Percentiles rank a stretch among this genome's conserved stretches.
Evolutionary conservation across 2,329 filamentous ascomycete genomes (phyloP).

Genomic region (Sporothrix pseudoabietina): DNA sequence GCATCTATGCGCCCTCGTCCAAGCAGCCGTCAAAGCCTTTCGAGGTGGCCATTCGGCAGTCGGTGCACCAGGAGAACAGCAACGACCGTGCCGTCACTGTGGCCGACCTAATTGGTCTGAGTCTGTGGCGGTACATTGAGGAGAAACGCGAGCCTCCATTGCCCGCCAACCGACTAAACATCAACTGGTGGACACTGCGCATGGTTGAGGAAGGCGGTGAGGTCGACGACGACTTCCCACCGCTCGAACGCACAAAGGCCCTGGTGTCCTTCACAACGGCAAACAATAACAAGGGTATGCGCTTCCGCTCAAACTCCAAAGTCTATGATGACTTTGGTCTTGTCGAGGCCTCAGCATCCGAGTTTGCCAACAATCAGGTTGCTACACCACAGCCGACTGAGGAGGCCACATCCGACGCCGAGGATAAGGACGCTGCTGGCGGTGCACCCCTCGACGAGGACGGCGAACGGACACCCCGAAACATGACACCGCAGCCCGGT

Average conservation of each 20-base stretch:
- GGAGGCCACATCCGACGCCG: slow-evolving; percentile 43
- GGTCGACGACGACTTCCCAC: slow-evolving; percentile 82
- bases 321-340: slow-evolving; percentile 83
- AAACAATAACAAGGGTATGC: slow-evolving; percentile 66
- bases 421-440: not conserved
- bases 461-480: slow-evolving; percentile 46
- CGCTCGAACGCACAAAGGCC: slow-evolving; percentile 71
- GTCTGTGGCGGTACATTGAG: slow-evolving; percentile 75
- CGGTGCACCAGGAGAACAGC: slow-evolving; percentile 63
- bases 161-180: slow-evolving; percentile 66
- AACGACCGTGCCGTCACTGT: slow-evolving; percentile 66
- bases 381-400: slow-evolving; percentile 67
- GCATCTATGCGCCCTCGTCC: slow-evolving; percentile 75
- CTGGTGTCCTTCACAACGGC: slow-evolving; percentile 80
- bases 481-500: slow-evolving; percentile 49
- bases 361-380: slow-evolving; percentile 69
- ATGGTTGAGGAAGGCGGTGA: slow-evolving; percentile 86
- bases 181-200: slow-evolving; percentile 79
- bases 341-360: slow-evolving; percentile 68
- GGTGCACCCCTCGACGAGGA: slow-evolving; percentile 25
- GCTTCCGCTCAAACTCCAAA: slow-evolving; percentile 71
- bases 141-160: slow-evolving; percentile 72
- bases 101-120: slow-evolving; percentile 78
- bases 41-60: slow-evolving; percentile 71
- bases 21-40: slow-evolving; percentile 64